These are phyloP conservation scores for Vanrija humicola DNA, from an alignment of 1,284 basidiomycete genomes.

Conservation along the genomic window DNA sequence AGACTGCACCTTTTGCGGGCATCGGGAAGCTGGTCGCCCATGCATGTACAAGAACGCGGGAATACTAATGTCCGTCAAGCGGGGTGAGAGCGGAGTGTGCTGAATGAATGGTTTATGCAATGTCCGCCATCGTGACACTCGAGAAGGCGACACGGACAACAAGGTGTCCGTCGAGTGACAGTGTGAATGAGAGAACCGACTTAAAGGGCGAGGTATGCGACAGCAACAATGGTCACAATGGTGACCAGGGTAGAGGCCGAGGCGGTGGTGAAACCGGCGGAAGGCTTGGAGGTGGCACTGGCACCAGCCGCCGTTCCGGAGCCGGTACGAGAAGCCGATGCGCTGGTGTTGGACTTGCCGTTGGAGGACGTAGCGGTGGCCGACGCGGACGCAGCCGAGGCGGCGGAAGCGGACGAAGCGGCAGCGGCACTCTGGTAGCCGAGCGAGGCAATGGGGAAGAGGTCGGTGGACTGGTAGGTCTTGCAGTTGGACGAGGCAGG, in stretches of 20 bases:
- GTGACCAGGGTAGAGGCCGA: neutral
- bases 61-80: no score
- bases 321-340: neutral
- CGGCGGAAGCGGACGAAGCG: conserved; percentile 52
- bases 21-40: no score
- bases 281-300: neutral
- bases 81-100: no score
- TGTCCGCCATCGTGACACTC: no score
- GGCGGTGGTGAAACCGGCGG: neutral
- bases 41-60: no score
- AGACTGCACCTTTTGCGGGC: no score
- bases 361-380: conserved; percentile 11
- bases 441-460: conserved; percentile 51
- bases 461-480: conserved; percentile 55
- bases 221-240: no score
- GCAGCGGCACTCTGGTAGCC: conserved; percentile 11
- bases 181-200: no score
- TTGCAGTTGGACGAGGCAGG: conserved; percentile 64
- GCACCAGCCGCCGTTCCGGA: neutral
- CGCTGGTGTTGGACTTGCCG: conserved; percentile 51
- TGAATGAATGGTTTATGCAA: no score
- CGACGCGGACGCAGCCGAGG: conserved; percentile 49
- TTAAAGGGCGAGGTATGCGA: no score
- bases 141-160: no score
- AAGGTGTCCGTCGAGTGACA: no score